phyloP scores from a whole-genome alignment of 192 early-diverging fungal species.

The Borealophlyctis nickersoniae region DNA sequence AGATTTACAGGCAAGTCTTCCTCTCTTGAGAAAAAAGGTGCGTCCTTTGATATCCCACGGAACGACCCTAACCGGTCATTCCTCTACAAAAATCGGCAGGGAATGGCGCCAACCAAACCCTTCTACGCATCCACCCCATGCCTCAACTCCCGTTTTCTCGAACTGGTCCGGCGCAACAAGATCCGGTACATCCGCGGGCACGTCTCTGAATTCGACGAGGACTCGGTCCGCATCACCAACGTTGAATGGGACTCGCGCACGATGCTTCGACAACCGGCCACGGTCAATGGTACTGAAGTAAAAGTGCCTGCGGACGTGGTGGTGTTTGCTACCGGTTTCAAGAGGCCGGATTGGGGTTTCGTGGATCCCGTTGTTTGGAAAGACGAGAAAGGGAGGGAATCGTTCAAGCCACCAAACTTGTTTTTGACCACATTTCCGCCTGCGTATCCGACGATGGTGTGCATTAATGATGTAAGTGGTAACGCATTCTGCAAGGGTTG shows the following conservation, averaged over 20 bases:
- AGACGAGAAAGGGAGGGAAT: not conserved
- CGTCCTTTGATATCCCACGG: too few relatives aligned
- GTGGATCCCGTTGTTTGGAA: not conserved
- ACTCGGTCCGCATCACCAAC: constrained; percentile 1
- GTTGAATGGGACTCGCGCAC: constrained; percentile 17
- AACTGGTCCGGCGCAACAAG: constrained; percentile 10
- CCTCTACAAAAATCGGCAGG: too few relatives aligned
- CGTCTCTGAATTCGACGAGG: not conserved
- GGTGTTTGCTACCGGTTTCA: constrained; percentile 22
- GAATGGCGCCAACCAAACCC: constrained; percentile 14
- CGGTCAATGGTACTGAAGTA: not conserved
- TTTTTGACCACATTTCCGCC: constrained; percentile 13
- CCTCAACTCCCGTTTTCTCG: constrained; percentile 19
- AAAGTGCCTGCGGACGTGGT: not conserved
- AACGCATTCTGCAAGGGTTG: too few relatives aligned
- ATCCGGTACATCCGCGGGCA: constrained; percentile 22
- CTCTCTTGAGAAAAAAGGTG: too few relatives aligned
- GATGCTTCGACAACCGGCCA: constrained; percentile 2
- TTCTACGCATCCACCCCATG: constrained; percentile 26
- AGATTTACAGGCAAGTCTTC: too few relatives aligned
- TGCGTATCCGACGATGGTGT: constrained; percentile 12
- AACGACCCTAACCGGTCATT: too few relatives aligned
- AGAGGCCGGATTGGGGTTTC: constrained; percentile 9
- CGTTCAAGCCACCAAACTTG: constrained; percentile 21
- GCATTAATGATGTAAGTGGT: constrained; percentile 19